Evolutionary conservation across 2,329 filamentous ascomycete genomes (phyloP), one percentile per base, ranked within the genome.

Genomic region (Elsinoe perseae): DNA sequence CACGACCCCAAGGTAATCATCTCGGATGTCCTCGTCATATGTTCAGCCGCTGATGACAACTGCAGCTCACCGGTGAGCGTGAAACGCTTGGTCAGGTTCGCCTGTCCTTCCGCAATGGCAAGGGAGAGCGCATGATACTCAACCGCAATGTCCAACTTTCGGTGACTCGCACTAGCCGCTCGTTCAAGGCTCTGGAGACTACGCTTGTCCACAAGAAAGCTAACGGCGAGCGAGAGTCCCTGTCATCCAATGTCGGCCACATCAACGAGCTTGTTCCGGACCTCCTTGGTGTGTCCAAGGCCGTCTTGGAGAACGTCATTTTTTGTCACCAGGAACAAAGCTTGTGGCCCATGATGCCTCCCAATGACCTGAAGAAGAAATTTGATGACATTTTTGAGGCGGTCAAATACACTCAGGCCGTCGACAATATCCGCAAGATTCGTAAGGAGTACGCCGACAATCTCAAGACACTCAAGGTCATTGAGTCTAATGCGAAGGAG

Each of bases 261-360:
- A 78, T 97, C 30, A 87, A 96, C 69, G 79, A 84, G 61, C 81
- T 92, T 62, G 85, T 98, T 69, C 90, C 92, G 0, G 82, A 87
- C 63, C 86, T 89, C 62, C 79, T 98, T 0, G 93, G 93, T 34
- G 93, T 96, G 2, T 93, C 90, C 1, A 84, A 85, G 56, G 91
- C 93, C 10, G 85, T 98, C 56, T 79, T 98, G 23, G 91, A 97
- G 62, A 87, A 86, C 58, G 93, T 98, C 68, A 96, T 98, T 63
- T 98, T 98, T 73, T 98, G 93, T 69, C 93, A 98, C 67, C 93
- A 98, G 68, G 93, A 98, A 68, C 93, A 98, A 63, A 96, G 92
- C 23, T 73, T 97, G 25, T 98, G 93, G 93, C 93, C 93, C 0
- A 84, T 98, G 79, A 95, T 89, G 67, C 89, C 95, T 65, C 89